A percentile compares a stretch with the other conserved stretches of the same genome.
These are phyloP conservation scores for Pichia eremophila DNA, from an alignment of 805 yeast genomes.

Conservation along the genomic window DNA sequence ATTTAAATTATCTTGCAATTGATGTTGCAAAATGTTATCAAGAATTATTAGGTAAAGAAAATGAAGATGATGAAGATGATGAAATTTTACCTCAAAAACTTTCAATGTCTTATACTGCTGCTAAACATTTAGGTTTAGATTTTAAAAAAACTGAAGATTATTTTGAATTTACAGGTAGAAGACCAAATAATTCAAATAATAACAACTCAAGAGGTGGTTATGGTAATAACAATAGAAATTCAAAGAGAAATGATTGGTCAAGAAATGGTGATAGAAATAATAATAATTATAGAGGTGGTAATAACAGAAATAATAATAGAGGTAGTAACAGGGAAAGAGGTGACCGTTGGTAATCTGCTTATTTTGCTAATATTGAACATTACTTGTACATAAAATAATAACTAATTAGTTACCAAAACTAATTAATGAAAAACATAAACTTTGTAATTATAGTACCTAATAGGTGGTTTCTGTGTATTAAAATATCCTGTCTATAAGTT, in stretches of 20 bases:
- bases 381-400: too few species aligned
- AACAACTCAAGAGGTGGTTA: slow-evolving; percentile 2
- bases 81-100: slow-evolving; percentile 8
- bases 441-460: too few species aligned
- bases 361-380: too few species aligned
- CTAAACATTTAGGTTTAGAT: slow-evolving; percentile 22
- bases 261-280: slow-evolving; percentile 6
- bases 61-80: slow-evolving; percentile 3
- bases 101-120: slow-evolving; percentile 13
- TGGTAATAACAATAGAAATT: slow-evolving; percentile 6
- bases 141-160: slow-evolving; percentile 18
- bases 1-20: slow-evolving; percentile 23
- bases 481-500: too few species aligned
- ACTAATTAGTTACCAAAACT: too few species aligned
- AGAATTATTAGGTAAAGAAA: slow-evolving; percentile 15
- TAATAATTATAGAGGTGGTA: slow-evolving; percentile 1
- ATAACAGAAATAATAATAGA: slow-evolving; percentile 4
- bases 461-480: too few species aligned
- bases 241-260: slow-evolving; percentile 8
- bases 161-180: slow-evolving; percentile 26
- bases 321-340: not conserved
- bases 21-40: slow-evolving; percentile 26
- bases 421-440: too few species aligned
- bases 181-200: slow-evolving; percentile 3
- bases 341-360: slow-evolving; percentile 7